Conservation (phyloP, 1,284 basidiomycete species). For the Austroboletus novae-zelandiae region DNA sequence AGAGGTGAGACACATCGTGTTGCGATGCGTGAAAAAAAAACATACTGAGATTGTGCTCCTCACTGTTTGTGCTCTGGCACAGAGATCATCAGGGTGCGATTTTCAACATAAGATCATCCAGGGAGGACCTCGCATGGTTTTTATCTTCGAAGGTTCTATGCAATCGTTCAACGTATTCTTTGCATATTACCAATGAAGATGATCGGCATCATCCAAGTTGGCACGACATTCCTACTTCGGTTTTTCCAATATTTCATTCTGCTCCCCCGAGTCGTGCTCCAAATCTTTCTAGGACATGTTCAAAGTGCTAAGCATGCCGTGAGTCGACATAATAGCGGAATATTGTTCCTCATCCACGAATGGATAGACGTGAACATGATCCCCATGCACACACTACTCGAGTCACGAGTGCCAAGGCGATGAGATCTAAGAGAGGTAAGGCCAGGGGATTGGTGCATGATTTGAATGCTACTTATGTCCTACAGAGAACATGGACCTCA, state of each 20-base stretch:
- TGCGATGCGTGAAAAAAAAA: not conserved
- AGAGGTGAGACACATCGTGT: not conserved
- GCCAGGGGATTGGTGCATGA: too few relatives aligned
- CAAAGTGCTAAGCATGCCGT: not conserved
- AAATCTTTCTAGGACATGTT: conserved; percentile 13
- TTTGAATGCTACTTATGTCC: too few relatives aligned
- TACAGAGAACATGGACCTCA: too few relatives aligned
- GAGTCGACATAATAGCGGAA: conserved; percentile 1
- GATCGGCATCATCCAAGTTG: not conserved
- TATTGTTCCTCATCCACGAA: conserved; percentile 8
- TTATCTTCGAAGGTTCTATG: not conserved
- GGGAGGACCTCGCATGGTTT: not conserved
- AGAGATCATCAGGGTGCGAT: not conserved
- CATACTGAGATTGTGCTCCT: conserved; percentile 8
- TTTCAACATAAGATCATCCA: not conserved
- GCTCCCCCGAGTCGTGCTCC: not conserved
- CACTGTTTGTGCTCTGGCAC: conserved; percentile 5
- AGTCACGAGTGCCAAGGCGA: too few relatives aligned
- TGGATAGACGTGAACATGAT: conserved; percentile 9
- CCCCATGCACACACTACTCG: not conserved
- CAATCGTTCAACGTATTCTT: not conserved
- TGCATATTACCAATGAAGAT: not conserved
- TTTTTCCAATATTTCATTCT: not conserved
- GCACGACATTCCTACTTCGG: not conserved
- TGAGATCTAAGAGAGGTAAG: too few relatives aligned